Evolutionary conservation across 805 yeast species (phyloP), one percentile per base, ranked within the genome.

Genomic region (Saccharomycopsis synnaedendra): DNA sequence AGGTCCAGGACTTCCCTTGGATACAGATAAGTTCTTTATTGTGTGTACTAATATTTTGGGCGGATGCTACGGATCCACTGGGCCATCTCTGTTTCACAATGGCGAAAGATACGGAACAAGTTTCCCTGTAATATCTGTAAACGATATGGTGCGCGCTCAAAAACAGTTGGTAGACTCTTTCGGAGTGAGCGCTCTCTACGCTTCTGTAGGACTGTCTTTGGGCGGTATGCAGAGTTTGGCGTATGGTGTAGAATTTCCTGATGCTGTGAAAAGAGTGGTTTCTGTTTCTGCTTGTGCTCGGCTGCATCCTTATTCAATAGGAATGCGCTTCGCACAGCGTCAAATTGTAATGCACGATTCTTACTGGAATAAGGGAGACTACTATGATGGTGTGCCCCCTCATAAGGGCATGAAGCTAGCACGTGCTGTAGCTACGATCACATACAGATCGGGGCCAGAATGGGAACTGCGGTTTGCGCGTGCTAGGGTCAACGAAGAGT

Each of bases 201-300:
- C 95, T 1, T 75, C 86, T 1, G 78, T 89, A 5, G 97, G 97
- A 4, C 81, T 95, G 3, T 85, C 95, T 0, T 85, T 89, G 94
- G 97, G 97, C n/a, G 97, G 96, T n/a, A 87, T 89, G 96, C 96
- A 88, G 66, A 80, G 90, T 5, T 70, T 89, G 47, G 95, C 96
- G 0, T 85, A 79, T 62, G 95, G 87, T 1, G 74, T 78, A 60
- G 95, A 84, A 58, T 89, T 84, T 57, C 84, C 94, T 1, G 80
- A 82, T 43, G 75, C 71, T 48, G 96, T 88, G 3, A 74, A 72
- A 4, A 79, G 82, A 46, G 72, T 89, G 2, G 76, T 87, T 1
- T 75, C 85, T n/a, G 85, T 89, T 32, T 81, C 90, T 40, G 96
- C 95, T 3, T 88, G 96, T 67, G 95, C 95, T 2, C 74, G 94